Evolutionary conservation across 495 filamentous ascomycete species (phyloP).

Genomic region (Evansstolkia leycettana): DNA sequence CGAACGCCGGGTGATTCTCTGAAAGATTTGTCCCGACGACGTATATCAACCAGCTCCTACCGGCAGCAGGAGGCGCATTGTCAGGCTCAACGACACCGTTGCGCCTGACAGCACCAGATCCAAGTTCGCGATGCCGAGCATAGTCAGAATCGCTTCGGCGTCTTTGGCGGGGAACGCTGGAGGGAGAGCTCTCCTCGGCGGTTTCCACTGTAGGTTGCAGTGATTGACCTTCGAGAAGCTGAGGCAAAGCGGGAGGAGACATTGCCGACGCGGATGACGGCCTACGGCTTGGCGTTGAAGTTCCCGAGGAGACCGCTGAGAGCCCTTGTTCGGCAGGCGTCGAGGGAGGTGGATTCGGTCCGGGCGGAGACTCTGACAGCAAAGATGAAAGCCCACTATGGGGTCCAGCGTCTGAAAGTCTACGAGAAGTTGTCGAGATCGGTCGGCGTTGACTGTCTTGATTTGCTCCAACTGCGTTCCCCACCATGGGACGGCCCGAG

Average conservation of each 20-base stretch:
- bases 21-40: conserved; percentile 67
- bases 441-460: conserved; percentile 37
- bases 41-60: conserved; percentile 68
- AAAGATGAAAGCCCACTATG: conserved; percentile 17
- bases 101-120: conserved; percentile 48
- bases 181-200: conserved; percentile 13
- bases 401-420: conserved; percentile 26
- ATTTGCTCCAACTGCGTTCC: conserved; percentile 25
- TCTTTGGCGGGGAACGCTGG: conserved; percentile 33
- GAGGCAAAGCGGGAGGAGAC: conserved; percentile 19
- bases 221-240: conserved; percentile 21
- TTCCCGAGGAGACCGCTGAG: conserved; percentile 44
- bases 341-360: conserved; percentile 54
- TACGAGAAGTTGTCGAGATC: conserved; percentile 13
- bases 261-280: conserved; percentile 42
- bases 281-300: conserved; percentile 40
- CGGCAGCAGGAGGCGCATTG: conserved; percentile 32
- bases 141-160: conserved; percentile 52
- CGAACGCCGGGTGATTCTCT: conserved; percentile 64
- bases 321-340: conserved; percentile 53
- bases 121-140: conserved; percentile 44
- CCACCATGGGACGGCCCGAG: conserved; percentile 37
- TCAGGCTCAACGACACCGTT: conserved; percentile 61
- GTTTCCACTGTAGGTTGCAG: conserved; percentile 22
- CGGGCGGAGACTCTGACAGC: conserved; percentile 46